These are phyloP conservation scores for Gnaphalium uliginosum DNA, from an alignment of 129 eudicot species.

Conservation along the genomic window DNA sequence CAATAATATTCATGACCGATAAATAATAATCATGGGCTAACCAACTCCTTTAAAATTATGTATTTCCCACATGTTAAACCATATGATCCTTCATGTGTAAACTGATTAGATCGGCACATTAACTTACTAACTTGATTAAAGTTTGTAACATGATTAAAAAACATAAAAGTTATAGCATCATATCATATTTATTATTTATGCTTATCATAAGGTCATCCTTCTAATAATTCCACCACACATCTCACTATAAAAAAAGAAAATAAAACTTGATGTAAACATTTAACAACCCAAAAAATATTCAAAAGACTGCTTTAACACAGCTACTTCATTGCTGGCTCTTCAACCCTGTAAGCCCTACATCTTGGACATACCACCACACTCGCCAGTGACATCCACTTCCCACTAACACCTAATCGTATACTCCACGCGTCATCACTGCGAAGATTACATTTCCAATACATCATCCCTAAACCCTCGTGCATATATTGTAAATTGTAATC, in stretches of 20 bases:
- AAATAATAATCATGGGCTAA: too few relatives aligned
- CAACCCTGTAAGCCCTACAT: constrained; percentile 36
- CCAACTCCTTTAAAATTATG: too few relatives aligned
- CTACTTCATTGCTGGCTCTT: constrained; percentile 44
- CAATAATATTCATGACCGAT: too few relatives aligned
- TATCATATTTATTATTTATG: neutral
- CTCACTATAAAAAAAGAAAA: neutral
- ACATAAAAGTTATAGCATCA: neutral
- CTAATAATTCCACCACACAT: constrained; percentile 9
- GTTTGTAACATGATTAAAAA: neutral
- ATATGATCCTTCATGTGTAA: too few relatives aligned
- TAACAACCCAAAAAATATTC: constrained; percentile 28
- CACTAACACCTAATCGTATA: constrained; percentile 1
- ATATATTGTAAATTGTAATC: neutral
- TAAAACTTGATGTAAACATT: constrained; percentile 36
- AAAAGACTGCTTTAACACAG: constrained; percentile 34
- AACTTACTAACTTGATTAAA: neutral
- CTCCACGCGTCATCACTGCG: constrained; percentile 37
- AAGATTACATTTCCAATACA: neutral
- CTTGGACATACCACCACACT: constrained; percentile 27
- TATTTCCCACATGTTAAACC: too few relatives aligned
- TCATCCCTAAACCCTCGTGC: constrained; percentile 1
- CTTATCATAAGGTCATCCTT: constrained; percentile 6
- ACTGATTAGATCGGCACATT: too few relatives aligned
- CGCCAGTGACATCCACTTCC: constrained; percentile 34